Evolutionary conservation across 2,329 filamentous ascomycete species (phyloP).

Genomic region (Clonostachys chloroleuca): DNA sequence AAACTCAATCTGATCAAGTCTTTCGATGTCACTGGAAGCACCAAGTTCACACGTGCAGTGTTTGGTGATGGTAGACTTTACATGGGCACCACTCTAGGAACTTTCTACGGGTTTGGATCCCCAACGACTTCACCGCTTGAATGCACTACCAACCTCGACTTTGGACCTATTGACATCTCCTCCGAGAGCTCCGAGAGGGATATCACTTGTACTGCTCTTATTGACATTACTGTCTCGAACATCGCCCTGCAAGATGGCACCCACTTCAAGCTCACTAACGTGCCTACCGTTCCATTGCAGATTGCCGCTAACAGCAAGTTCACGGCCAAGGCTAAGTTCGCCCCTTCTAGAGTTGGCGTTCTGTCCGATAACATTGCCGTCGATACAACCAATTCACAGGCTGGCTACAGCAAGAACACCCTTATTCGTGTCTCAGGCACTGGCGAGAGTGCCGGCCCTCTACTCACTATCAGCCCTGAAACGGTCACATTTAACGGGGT

Average conservation of each 20-base stretch:
- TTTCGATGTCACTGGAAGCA: slow-evolving; percentile 45
- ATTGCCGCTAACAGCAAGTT: slow-evolving; percentile 30
- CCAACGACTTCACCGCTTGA: slow-evolving; percentile 49
- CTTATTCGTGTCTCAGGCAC: slow-evolving; percentile 43
- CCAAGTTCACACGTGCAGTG: slow-evolving; percentile 53
- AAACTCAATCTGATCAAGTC: slow-evolving; percentile 40
- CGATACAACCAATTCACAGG: slow-evolving; percentile 37
- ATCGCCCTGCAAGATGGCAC: slow-evolving; percentile 23
- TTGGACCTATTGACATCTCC: slow-evolving; percentile 38
- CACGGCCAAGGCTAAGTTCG: slow-evolving; percentile 36
- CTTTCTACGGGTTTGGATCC: slow-evolving; percentile 50
- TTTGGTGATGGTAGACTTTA: slow-evolving; percentile 54
- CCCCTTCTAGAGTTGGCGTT: slow-evolving; percentile 39
- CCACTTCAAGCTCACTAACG: slow-evolving; percentile 27
- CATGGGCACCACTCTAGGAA: slow-evolving; percentile 44
- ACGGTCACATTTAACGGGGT: slow-evolving; percentile 43
- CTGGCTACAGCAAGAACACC: slow-evolving; percentile 39
- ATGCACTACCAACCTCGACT: slow-evolving; percentile 43
- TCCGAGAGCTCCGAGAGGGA: slow-evolving; percentile 14
- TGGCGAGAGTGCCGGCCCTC: slow-evolving; percentile 35
- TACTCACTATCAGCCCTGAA: slow-evolving; percentile 42
- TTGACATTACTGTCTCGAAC: slow-evolving; percentile 32
- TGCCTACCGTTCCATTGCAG: slow-evolving; percentile 20
- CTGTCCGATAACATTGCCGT: slow-evolving; percentile 41
- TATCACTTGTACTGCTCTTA: slow-evolving; percentile 43